Conservation (phyloP, 257 asterid species). For the Dorcoceras hygrometricum region DNA sequence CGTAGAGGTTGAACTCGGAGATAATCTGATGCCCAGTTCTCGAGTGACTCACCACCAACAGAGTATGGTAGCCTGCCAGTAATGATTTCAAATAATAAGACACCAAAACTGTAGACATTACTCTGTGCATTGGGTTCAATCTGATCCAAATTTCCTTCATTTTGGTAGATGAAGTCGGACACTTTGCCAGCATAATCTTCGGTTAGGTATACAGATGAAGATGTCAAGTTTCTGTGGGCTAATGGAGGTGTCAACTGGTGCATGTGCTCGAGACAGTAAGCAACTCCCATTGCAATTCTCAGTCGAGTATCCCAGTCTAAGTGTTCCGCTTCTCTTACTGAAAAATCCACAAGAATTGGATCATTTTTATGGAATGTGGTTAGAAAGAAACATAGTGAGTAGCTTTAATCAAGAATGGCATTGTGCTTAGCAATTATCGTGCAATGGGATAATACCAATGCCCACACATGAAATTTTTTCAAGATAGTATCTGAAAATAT, state of each 20-base stretch:
- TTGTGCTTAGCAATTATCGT: not conserved
- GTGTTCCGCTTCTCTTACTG: conserved; percentile 95
- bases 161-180: conserved; percentile 60
- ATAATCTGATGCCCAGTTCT: conserved; percentile 83
- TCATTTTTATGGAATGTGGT: not conserved
- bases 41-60: conserved; percentile 44
- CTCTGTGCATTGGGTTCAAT: conserved; percentile 35
- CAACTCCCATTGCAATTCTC: conserved; percentile 79
- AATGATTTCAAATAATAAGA: conserved; percentile 62
- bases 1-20: conserved; percentile 39
- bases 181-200: conserved; percentile 88
- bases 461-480: not conserved
- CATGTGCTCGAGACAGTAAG: conserved; percentile 81
- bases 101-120: conserved; percentile 82
- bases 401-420: not conserved
- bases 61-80: conserved; percentile 80
- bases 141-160: conserved; percentile 38
- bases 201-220: conserved; percentile 61
- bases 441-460: not conserved
- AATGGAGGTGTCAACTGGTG: conserved; percentile 58
- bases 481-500: no score
- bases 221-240: conserved; percentile 59
- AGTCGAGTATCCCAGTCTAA: conserved; percentile 72
- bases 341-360: conserved; percentile 20
- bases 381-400: not conserved